Percentiles rank a stretch among this genome's conserved stretches.
Evolutionary conservation across 352 stramenopile species (phyloP).

Genomic region (Phytophthora rubi): DNA sequence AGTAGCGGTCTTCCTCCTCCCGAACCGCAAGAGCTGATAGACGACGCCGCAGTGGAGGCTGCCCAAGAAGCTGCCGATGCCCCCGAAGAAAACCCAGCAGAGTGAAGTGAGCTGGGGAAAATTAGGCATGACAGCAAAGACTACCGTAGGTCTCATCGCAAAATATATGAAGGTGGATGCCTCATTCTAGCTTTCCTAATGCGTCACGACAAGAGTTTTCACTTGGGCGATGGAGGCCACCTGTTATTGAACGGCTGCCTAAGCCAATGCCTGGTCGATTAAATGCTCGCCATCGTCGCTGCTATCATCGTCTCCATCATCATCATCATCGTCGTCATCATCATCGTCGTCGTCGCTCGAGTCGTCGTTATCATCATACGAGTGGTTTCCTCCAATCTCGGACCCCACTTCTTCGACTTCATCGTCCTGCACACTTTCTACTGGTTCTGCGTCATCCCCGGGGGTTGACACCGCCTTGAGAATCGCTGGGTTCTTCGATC

Average conservation of each 20-base stretch:
- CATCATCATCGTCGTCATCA: slow-evolving; percentile 37
- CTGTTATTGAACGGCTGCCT: slow-evolving; percentile 20
- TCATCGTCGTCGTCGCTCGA: slow-evolving; percentile 55
- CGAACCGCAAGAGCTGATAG: slow-evolving; percentile 18
- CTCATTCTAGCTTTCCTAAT: slow-evolving; percentile 19
- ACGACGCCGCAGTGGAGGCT: not conserved
- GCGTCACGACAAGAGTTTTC: slow-evolving; percentile 1
- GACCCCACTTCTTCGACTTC: slow-evolving; percentile 33
- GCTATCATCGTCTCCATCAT: slow-evolving; percentile 41
- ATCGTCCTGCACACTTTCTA: slow-evolving; percentile 37
- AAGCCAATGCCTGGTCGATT: slow-evolving; percentile 40
- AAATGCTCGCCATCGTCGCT: slow-evolving; percentile 45
- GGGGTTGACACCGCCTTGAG: slow-evolving; percentile 39
- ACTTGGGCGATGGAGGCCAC: slow-evolving; percentile 6
- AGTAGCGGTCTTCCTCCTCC: slow-evolving; percentile 27
- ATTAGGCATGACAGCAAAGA: slow-evolving; percentile 1
- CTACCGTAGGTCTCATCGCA: slow-evolving; percentile 15
- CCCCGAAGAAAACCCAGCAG: not conserved
- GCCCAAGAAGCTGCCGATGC: not conserved
- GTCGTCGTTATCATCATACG: slow-evolving; percentile 62
- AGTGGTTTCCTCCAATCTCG: slow-evolving; percentile 41
- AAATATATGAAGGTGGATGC: slow-evolving; percentile 25
- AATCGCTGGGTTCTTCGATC: slow-evolving; percentile 47
- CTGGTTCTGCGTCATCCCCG: slow-evolving; percentile 32
- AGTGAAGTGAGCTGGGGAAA: slow-evolving; percentile 11